phyloP scores from a whole-genome alignment of 768 basidiomycete genomes.

The Sutorius australiensis region DNA sequence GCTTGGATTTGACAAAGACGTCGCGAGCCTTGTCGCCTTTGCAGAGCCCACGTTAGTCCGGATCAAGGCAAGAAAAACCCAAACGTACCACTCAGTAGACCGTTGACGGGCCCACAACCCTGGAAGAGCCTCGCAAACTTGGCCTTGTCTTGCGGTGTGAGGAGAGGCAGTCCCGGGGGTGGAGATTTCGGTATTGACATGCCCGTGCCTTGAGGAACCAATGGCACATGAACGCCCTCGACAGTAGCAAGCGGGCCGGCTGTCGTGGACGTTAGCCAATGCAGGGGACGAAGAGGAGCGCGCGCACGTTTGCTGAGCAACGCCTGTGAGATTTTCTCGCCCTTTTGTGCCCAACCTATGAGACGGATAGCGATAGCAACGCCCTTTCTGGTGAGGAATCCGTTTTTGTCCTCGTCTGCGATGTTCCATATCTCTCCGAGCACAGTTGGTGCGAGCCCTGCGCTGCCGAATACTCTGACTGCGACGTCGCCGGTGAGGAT shows the following conservation, averaged over 20 bases:
- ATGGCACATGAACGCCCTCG: slow-evolving; percentile 53
- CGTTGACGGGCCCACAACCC: slow-evolving; percentile 65
- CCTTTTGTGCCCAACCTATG: slow-evolving; percentile 91
- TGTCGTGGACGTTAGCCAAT: slow-evolving; percentile 33
- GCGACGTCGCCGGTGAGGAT: slow-evolving; percentile 89
- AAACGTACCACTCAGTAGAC: slow-evolving; percentile 68
- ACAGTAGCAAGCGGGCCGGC: slow-evolving; percentile 84
- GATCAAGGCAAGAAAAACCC: background rate
- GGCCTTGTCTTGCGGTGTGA: slow-evolving; percentile 75
- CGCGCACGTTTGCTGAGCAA: slow-evolving; percentile 68
- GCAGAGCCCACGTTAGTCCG: background rate
- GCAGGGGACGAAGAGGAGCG: background rate
- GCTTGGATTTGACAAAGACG: slow-evolving; percentile 87
- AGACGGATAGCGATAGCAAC: slow-evolving; percentile 86
- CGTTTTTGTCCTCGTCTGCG: slow-evolving; percentile 91
- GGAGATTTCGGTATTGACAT: slow-evolving; percentile 63
- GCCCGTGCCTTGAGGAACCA: slow-evolving; percentile 55
- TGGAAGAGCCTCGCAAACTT: slow-evolving; percentile 83
- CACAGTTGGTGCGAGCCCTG: slow-evolving; percentile 69
- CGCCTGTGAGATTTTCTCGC: slow-evolving; percentile 60
- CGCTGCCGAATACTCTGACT: slow-evolving; percentile 78
- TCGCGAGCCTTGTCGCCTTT: slow-evolving; percentile 81
- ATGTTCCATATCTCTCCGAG: slow-evolving; percentile 94
- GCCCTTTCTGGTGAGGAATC: slow-evolving; percentile 84
- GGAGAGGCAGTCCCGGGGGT: slow-evolving; percentile 52